Conservation (phyloP, 2,329 filamentous ascomycete species). For the Pezicula carpinea region DNA sequence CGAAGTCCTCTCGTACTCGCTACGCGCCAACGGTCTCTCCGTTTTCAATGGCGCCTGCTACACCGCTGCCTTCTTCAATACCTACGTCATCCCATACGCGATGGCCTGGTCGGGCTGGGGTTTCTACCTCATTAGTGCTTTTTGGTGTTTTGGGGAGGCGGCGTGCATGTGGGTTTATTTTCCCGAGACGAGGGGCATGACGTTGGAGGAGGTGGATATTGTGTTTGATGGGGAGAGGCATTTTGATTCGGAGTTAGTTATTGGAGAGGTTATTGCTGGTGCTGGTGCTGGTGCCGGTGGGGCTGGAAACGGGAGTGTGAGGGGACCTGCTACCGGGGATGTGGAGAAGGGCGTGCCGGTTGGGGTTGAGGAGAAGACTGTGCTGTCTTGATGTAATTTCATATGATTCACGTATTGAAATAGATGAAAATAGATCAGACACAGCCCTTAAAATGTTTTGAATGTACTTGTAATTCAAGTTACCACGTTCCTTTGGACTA, state of each 20-base stretch:
- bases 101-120: slow-evolving; percentile 1
- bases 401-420: too few species aligned
- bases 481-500: too few species aligned
- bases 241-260: not conserved
- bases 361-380: too few species aligned
- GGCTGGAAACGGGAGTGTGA: not conserved
- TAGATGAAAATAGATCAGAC: too few species aligned
- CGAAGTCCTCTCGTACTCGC: slow-evolving; percentile 1
- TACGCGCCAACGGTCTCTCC: not conserved
- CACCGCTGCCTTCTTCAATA: slow-evolving; percentile 1
- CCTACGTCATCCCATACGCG: not conserved
- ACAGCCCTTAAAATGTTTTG: too few species aligned
- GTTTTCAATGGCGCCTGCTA: slow-evolving; percentile 1
- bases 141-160: slow-evolving; percentile 1
- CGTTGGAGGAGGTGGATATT: slow-evolving; percentile 22
- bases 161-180: slow-evolving; percentile 9
- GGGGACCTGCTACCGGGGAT: too few species aligned
- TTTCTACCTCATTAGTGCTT: not conserved
- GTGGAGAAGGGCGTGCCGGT: too few species aligned
- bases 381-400: too few species aligned
- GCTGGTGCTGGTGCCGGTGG: not conserved
- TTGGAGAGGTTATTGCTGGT: not conserved
- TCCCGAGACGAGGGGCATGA: slow-evolving; percentile 23
- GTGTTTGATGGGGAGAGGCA: slow-evolving; percentile 14
- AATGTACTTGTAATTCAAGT: too few species aligned